phyloP scores from a whole-genome alignment of 2,329 filamentous ascomycete genomes.

The Anthostomella pinea region DNA sequence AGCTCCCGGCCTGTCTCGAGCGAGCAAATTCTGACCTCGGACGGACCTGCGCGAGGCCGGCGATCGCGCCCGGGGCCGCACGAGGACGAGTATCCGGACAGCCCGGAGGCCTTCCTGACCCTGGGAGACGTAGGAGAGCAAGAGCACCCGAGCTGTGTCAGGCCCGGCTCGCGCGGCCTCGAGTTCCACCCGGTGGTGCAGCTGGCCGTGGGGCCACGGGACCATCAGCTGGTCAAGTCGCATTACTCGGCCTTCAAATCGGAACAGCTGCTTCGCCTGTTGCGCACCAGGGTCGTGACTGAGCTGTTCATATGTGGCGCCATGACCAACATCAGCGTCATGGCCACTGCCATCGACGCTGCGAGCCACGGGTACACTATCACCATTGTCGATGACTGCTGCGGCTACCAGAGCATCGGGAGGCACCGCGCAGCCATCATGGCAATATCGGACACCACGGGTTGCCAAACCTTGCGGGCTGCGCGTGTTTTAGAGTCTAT shows the following conservation, averaged over 20 bases:
- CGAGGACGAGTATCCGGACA: slow-evolving; percentile 13
- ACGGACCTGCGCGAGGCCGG: slow-evolving; percentile 27
- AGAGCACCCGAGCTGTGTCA: slow-evolving; percentile 45
- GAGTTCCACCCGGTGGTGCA: slow-evolving; percentile 44
- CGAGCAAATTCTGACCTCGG: slow-evolving; percentile 46
- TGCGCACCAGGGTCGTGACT: slow-evolving; percentile 84
- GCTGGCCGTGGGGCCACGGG: slow-evolving; percentile 43
- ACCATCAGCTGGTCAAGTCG: slow-evolving; percentile 62
- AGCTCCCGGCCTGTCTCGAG: slow-evolving; percentile 56
- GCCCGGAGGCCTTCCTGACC: slow-evolving; percentile 40
- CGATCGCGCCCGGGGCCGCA: slow-evolving; percentile 28
- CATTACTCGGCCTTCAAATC: slow-evolving; percentile 86
- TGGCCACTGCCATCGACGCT: slow-evolving; percentile 88
- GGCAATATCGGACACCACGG: slow-evolving; percentile 71
- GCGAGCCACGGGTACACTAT: slow-evolving; percentile 85
- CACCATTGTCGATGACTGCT: slow-evolving; percentile 82
- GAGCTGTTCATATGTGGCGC: slow-evolving; percentile 87
- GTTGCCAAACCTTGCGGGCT: slow-evolving; percentile 62
- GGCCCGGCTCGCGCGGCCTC: slow-evolving; percentile 42
- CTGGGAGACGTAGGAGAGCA: slow-evolving; percentile 27
- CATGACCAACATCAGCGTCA: slow-evolving; percentile 82
- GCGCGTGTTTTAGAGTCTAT: slow-evolving; percentile 51
- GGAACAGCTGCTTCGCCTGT: slow-evolving; percentile 68
- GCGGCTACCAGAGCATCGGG: slow-evolving; percentile 70
- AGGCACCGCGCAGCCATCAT: slow-evolving; percentile 70